Evolutionary conservation across 129 eudicot genomes (phyloP).

Genomic region (Ambrosia trifida): DNA sequence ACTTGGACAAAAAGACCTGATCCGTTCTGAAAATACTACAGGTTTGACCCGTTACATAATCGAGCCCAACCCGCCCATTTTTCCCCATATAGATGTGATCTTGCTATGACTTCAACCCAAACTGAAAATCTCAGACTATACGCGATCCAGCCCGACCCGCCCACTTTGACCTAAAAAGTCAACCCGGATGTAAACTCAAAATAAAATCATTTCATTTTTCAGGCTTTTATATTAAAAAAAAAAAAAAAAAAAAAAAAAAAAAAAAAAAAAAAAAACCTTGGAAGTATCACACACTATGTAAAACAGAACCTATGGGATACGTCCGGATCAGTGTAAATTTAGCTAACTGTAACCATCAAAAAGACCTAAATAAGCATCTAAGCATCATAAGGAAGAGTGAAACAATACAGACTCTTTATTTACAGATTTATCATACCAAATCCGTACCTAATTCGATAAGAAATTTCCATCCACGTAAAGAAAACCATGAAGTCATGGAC

Average conservation of each 20-base stretch:
- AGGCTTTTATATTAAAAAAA: neutral
- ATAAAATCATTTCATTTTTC: neutral
- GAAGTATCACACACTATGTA: too few species aligned
- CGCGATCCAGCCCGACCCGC: neutral
- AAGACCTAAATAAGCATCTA: neutral
- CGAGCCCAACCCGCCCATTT: neutral
- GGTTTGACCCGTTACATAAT: conserved; percentile 2
- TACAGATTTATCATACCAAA: conserved; percentile 8
- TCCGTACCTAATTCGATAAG: neutral
- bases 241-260: neutral
- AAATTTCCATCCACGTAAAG: conserved; percentile 15
- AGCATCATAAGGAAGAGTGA: neutral
- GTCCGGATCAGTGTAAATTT: neutral
- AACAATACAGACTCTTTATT: neutral
- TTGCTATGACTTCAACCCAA: too few species aligned
- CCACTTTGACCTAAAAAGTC: conserved; percentile 1
- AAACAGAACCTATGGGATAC: conserved; percentile 3
- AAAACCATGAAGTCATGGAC: conserved; percentile 24
- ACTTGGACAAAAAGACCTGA: neutral
- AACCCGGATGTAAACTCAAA: neutral
- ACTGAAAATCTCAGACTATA: neutral
- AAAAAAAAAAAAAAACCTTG: too few species aligned
- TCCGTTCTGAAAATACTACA: neutral
- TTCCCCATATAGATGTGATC: neutral
- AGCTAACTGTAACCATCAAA: conserved; percentile 13